Evolutionary conservation across 2,329 filamentous ascomycete genomes (phyloP), one percentile per base, ranked within the genome.

Genomic region (Pseudocercospora musae): DNA sequence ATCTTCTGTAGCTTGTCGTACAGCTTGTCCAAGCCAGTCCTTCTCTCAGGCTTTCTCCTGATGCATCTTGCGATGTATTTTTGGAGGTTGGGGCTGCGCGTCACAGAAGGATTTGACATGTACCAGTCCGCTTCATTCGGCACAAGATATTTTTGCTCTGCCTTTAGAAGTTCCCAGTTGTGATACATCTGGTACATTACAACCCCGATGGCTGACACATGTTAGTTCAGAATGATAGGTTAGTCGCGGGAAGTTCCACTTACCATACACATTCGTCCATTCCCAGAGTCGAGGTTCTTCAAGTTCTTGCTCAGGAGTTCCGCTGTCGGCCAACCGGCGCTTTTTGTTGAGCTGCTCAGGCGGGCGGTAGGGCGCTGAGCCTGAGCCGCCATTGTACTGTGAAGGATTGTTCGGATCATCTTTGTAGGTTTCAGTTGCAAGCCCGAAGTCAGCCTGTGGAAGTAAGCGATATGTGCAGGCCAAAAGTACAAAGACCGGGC

Each of bases 361-460:
- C 4, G 56, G 7, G 9, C n/a, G 13, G 10, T 29, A 58, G 13
- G 40, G 40, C 4, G 13, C 21, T n/a, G 56, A 49, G 25, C 56
- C 56, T 15, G 21, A n/a, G 27, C 42, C 56, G n/a, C 2, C 5
- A 33, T 58, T 48, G 15, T 33, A 49, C n/a, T 31, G 25, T 3
- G 15, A 20, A 4, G 53, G 53, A 31, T 61, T 61, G 4, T 40
- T 40, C 2, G 27, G 25, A 58, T 57, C 44, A 4, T 4, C 18
- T 15, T 21, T 6, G 21, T 33, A 44, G 4, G 54, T 61, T 33
- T 61, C 59, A 13, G 58, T 42, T 6, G 59, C 59, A 4, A 52
- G 21, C 9, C 59, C 59, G 25, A 61, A 61, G 50, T 61, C 59
- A 48, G 44, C 48, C 48, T 52, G 21, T 9, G 23, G 11, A 52